Evolutionary conservation across 768 basidiomycete genomes (phyloP).

Genomic region (Cubamyces lactineus): DNA sequence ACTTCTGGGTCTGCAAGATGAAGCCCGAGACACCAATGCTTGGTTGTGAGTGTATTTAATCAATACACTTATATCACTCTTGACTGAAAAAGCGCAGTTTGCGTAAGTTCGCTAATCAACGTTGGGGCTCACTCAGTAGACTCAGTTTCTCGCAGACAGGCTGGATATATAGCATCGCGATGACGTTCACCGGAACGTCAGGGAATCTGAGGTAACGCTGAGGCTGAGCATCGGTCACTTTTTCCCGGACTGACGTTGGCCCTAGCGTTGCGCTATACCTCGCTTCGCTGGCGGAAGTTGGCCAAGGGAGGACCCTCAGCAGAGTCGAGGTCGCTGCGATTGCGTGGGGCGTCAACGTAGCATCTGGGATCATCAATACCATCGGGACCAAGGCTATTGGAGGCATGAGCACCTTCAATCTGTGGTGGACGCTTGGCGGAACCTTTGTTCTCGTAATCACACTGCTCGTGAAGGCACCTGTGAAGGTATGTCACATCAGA

Average conservation of each 20-base stretch:
- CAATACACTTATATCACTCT: too few relatives aligned
- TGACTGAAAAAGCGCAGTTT: conserved; percentile 12
- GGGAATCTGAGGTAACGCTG: conserved; percentile 52
- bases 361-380: conserved; percentile 57
- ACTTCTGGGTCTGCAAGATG: conserved; percentile 68
- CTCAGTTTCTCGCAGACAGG: conserved; percentile 45
- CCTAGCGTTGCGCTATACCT: conserved; percentile 54
- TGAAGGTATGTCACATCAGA: conserved; percentile 41
- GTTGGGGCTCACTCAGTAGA: conserved; percentile 19
- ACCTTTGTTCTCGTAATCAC: conserved; percentile 60
- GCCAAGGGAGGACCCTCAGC: conserved; percentile 45
- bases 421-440: conserved; percentile 66
- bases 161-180: conserved; percentile 62
- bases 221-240: too few relatives aligned
- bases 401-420: conserved; percentile 55
- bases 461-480: conserved; percentile 57
- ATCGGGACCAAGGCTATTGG: conserved; percentile 60
- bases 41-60: conserved; percentile 46
- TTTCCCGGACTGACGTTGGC: not conserved
- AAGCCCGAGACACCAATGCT: conserved; percentile 55
- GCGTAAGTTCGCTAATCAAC: conserved; percentile 5
- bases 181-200: conserved; percentile 62
- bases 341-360: conserved; percentile 60
- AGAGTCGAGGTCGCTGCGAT: conserved; percentile 55
- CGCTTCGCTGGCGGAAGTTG: conserved; percentile 56